Percentiles rank a stretch among this genome's conserved stretches.
Evolutionary conservation across 257 asterid species (phyloP).

Genomic region (Voacanga thouarsii): DNA sequence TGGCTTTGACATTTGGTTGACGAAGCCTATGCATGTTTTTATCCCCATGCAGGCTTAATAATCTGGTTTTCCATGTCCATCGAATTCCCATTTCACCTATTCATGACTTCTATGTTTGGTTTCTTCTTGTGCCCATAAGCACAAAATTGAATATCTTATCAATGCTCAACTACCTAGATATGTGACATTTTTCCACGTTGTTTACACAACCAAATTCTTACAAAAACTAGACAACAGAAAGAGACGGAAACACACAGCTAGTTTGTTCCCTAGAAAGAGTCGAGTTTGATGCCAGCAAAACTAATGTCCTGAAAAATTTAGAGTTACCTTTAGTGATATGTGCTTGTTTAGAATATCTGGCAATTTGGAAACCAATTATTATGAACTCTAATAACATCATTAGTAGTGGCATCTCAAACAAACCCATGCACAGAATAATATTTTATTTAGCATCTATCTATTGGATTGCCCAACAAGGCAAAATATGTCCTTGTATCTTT

Average conservation of each 20-base stretch:
- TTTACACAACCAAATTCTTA: background rate
- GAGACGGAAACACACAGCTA: constrained; percentile 37
- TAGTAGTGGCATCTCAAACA: background rate
- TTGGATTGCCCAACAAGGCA: constrained; percentile 8
- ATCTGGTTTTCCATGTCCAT: background rate
- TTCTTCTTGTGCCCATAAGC: background rate
- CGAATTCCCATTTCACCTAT: background rate
- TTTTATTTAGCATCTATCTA: no score
- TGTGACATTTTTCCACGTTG: constrained; percentile 12
- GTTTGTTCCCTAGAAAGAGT: constrained; percentile 52
- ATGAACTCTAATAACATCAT: background rate
- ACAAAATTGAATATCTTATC: background rate
- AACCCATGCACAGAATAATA: background rate
- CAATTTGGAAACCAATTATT: constrained; percentile 20
- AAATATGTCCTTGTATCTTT: background rate
- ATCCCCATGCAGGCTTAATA: background rate
- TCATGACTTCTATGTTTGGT: constrained; percentile 1
- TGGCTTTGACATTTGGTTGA: background rate
- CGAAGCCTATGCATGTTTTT: background rate
- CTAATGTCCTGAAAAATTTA: constrained; percentile 8
- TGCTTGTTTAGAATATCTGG: constrained; percentile 13
- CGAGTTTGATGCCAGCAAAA: constrained; percentile 38
- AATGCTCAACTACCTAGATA: constrained; percentile 14
- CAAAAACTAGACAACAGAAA: constrained; percentile 27
- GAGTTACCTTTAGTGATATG: constrained; percentile 15